Conservation (phyloP, 768 basidiomycete species). For the Mycena rosella region DNA sequence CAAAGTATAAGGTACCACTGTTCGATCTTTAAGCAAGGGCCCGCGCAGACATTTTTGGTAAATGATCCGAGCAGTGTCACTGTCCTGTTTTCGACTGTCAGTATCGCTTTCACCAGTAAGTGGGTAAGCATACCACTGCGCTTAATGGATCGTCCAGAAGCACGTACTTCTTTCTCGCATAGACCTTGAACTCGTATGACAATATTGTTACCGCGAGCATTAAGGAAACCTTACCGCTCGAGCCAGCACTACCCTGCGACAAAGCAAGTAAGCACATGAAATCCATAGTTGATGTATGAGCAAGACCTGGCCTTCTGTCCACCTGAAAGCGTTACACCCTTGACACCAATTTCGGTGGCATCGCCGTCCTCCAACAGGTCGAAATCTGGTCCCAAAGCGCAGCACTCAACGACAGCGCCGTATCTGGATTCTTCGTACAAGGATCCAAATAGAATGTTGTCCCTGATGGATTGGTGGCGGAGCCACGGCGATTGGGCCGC, state of each 20-base stretch:
- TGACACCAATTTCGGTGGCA: conserved; percentile 84
- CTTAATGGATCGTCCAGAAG: not conserved
- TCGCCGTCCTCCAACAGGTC: conserved; percentile 90
- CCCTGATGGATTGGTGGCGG: conserved; percentile 77
- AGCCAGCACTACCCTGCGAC: not conserved
- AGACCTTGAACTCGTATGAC: not conserved
- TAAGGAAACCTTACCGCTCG: conserved; percentile 37
- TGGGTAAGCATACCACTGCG: not conserved
- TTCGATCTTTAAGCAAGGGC: not conserved
- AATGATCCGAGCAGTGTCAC: not conserved
- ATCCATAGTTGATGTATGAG: not conserved
- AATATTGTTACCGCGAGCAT: no score
- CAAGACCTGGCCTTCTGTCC: conserved; percentile 78
- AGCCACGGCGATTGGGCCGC: conserved; percentile 81
- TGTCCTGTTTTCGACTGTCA: not conserved
- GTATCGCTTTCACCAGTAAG: not conserved
- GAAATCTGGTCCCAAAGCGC: conserved; percentile 85
- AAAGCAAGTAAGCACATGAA: not conserved
- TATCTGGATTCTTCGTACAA: conserved; percentile 81
- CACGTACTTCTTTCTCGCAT: not conserved
- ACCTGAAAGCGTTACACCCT: conserved; percentile 75
- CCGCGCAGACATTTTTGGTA: not conserved
- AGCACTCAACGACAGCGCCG: conserved; percentile 81
- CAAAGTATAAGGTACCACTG: not conserved
- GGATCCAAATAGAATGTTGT: conserved; percentile 85